Evolutionary conservation across 1,284 basidiomycete species (phyloP), one percentile per base, ranked within the genome.

Genomic region (Austroboletus niveus): DNA sequence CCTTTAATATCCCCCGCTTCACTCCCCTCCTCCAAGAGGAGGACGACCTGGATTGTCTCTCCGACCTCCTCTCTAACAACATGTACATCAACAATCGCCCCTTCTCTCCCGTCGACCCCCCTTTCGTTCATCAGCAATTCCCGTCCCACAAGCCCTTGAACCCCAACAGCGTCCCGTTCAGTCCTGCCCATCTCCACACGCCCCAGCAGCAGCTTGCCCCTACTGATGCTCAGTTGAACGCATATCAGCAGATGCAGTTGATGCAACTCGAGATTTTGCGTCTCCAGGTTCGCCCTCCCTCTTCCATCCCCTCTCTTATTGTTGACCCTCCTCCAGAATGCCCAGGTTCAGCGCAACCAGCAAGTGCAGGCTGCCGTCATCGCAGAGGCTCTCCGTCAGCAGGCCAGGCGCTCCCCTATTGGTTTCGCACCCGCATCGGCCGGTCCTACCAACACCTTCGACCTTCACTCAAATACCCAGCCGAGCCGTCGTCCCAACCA

Each of bases 201-300:
- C 61, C 73, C 58, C 77, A 72, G 50, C 67, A 64, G 40, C 78
- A 76, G 56, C 2, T 47, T 15, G 62, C 73, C 43, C 76, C 80
- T 55, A 65, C 69, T 52, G 65, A 70, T 51, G 57, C 57, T n/a
- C 78, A 82, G 63, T 72, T 75, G 41, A 79, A 83, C 58, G 76
- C 80, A 48, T 74, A 88, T 45, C 66, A 71, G 51, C 87, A 89
- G 68, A 77, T 91, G 76, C 89, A 91, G 72, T 76, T 89, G 76
- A 79, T 91, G 73, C 89, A 91, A 66, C 74, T 91, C 57, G 89
- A 92, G 71, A 79, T 91, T 60, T 70, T 89, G 63, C 80, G 81
- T 60, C 79, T 91, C 57, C 88, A 90, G 84, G 88, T 85, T 57
- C 54, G 77, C 71, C 32, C 10, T 51, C 57, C 8, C 57, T 41